phyloP scores from a whole-genome alignment of 139 green algal genomes.

The Zygnema cylindricum region DNA sequence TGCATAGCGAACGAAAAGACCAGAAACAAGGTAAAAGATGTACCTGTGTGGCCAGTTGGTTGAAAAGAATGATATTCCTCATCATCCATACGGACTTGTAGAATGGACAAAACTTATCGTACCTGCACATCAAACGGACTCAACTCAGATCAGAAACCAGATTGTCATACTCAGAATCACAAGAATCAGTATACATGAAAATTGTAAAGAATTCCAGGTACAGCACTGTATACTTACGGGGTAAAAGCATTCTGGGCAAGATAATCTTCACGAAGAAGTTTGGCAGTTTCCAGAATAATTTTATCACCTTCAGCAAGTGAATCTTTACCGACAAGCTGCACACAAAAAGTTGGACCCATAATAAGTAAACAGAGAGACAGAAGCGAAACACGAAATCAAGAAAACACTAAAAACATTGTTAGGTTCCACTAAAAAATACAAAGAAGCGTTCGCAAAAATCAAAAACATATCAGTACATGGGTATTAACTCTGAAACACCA shows the following conservation, averaged over 20 bases:
- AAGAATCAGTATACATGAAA: neutral
- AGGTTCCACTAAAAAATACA: neutral
- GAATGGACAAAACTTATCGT: conserved; percentile 96
- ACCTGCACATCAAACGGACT: conserved; percentile 68
- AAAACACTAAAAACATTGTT: too few relatives aligned
- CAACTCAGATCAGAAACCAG: conserved; percentile 18
- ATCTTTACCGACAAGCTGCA: conserved; percentile 96
- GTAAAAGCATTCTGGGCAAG: conserved; percentile 99
- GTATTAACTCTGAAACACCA: too few relatives aligned
- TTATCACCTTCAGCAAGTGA: conserved; percentile 97
- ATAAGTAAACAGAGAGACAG: too few relatives aligned
- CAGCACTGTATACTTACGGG: conserved; percentile 15
- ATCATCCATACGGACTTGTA: conserved; percentile 98
- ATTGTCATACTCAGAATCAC: too few relatives aligned
- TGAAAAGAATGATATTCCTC: conserved; percentile 92
- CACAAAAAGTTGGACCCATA: neutral
- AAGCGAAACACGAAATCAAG: too few relatives aligned
- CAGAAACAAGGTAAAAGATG: neutral
- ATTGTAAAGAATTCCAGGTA: too few relatives aligned
- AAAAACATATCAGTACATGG: neutral
- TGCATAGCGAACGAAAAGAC: too few relatives aligned
- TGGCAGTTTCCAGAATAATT: conserved; percentile 94
- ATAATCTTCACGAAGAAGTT: conserved; percentile 98
- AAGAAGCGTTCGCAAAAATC: neutral
- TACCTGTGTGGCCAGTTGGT: conserved; percentile 73